phyloP scores from a whole-genome alignment of 495 filamentous ascomycete genomes.

The Hyaloscypha finlandica region DNA sequence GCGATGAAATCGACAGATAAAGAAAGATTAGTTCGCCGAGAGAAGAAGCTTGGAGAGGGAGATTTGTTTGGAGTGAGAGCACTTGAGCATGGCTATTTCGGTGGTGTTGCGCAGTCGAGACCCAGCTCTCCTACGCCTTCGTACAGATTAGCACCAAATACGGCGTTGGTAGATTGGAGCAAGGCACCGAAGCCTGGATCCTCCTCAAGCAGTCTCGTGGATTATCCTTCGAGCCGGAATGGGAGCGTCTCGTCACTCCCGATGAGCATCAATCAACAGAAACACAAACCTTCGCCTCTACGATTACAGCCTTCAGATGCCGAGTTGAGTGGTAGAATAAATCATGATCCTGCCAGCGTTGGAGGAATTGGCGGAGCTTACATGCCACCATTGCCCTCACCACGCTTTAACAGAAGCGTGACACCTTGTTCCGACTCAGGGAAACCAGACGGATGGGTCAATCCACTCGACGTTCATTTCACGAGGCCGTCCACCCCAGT shows the following conservation, averaged over 20 bases:
- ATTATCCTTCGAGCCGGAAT: not conserved
- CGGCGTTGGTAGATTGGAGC: conserved; percentile 18
- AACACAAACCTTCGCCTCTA: conserved; percentile 26
- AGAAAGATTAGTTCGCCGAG: conserved; percentile 32
- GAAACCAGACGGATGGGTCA: conserved; percentile 17
- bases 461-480: conserved; percentile 29
- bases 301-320: conserved; percentile 23
- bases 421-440: not conserved
- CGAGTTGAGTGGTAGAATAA: not conserved
- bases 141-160: conserved; percentile 11
- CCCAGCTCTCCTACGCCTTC: conserved; percentile 37
- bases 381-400: conserved; percentile 22
- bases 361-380: conserved; percentile 23
- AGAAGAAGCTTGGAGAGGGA: conserved; percentile 43
- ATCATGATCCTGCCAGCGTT: conserved; percentile 12
- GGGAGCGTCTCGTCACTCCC: conserved; percentile 4
- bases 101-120: conserved; percentile 47
- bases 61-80: conserved; percentile 49
- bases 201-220: conserved; percentile 18
- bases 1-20: conserved; percentile 36
- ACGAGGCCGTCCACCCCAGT: conserved; percentile 20
- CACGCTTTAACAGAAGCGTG: conserved; percentile 7
- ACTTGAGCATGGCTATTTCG: conserved; percentile 45
- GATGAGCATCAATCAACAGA: not conserved
- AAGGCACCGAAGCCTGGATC: conserved; percentile 7